These are phyloP conservation scores for Penicillium janthinellum DNA, from an alignment of 2,329 filamentous ascomycete species.

Conservation along the genomic window DNA sequence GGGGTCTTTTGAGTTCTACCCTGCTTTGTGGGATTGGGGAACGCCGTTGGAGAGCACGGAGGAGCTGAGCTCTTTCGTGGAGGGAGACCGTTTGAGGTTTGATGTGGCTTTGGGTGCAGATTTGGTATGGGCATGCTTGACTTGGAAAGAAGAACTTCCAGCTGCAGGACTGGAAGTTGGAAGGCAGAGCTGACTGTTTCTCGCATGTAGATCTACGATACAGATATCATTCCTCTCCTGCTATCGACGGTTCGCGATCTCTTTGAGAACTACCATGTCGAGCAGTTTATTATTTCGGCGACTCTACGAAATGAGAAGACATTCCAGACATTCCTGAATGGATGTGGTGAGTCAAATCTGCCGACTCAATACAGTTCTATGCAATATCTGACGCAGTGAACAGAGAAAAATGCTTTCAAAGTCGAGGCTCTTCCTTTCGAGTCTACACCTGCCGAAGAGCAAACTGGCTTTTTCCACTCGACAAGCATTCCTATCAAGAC, in stretches of 20 bases:
- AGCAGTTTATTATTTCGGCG: constrained; percentile 61
- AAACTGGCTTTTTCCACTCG: constrained; percentile 53
- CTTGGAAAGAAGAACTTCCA: not conserved
- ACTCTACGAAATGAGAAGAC: constrained; percentile 65
- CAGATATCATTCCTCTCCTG: constrained; percentile 58
- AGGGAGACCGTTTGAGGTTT: constrained; percentile 23
- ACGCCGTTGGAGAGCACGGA: constrained; percentile 27
- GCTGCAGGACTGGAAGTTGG: too few relatives aligned
- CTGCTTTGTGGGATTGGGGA: constrained; percentile 48
- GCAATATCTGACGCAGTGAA: not conserved
- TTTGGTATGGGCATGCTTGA: constrained; percentile 34
- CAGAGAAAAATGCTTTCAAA: constrained; percentile 29
- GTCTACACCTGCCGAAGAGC: constrained; percentile 45
- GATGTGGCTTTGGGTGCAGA: constrained; percentile 48
- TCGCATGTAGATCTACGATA: constrained; percentile 61
- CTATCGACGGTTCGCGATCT: constrained; percentile 58
- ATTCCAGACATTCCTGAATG: constrained; percentile 59
- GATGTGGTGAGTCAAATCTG: constrained; percentile 55
- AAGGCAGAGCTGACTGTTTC: not conserved
- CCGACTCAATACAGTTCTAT: not conserved
- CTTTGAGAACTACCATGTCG: constrained; percentile 54
- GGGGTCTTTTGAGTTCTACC: constrained; percentile 24
- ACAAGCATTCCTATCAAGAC: constrained; percentile 42
- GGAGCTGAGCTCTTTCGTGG: constrained; percentile 5
- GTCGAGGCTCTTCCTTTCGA: constrained; percentile 45